These are phyloP conservation scores for Trichophyton mentagrophytes DNA, from an alignment of 2,329 filamentous ascomycete species.

Conservation along the genomic window DNA sequence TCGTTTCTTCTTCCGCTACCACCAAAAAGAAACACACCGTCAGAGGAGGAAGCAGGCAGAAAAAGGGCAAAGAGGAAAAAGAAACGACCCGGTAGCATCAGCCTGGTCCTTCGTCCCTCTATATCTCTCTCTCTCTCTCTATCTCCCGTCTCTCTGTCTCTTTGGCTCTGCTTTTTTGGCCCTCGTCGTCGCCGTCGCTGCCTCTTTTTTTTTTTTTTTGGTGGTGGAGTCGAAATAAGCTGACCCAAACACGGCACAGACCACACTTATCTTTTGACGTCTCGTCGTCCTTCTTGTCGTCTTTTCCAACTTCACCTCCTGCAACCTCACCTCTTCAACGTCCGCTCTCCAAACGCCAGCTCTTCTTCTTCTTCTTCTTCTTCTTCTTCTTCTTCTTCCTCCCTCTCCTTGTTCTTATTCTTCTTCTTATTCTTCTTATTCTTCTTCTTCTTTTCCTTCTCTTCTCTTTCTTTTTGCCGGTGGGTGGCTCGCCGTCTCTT, in stretches of 20 bases:
- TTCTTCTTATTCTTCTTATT: slow-evolving; percentile 16
- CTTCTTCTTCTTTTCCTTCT: slow-evolving; percentile 18
- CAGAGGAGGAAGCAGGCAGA: background rate
- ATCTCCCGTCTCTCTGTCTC: background rate
- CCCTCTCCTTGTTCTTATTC: slow-evolving; percentile 2
- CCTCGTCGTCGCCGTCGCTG: background rate
- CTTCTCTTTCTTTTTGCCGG: slow-evolving; percentile 15
- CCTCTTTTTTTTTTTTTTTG: background rate
- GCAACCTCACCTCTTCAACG: background rate
- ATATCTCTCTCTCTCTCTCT: too few relatives aligned
- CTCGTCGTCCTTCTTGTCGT: background rate
- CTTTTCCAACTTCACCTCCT: background rate
- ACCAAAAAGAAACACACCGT: background rate
- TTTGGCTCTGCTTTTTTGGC: background rate
- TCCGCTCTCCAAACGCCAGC: background rate
- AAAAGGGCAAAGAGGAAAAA: background rate
- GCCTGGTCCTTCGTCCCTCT: background rate
- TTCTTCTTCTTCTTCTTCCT: background rate
- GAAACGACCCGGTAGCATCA: background rate
- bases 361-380: background rate
- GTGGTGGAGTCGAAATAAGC: background rate
- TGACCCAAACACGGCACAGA: slow-evolving; percentile 3
- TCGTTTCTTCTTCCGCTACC: background rate
- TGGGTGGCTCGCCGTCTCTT: background rate
- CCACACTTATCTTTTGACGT: background rate